Evolutionary conservation across 768 basidiomycete species (phyloP).

Genomic region (Pleurotus ostreatus): DNA sequence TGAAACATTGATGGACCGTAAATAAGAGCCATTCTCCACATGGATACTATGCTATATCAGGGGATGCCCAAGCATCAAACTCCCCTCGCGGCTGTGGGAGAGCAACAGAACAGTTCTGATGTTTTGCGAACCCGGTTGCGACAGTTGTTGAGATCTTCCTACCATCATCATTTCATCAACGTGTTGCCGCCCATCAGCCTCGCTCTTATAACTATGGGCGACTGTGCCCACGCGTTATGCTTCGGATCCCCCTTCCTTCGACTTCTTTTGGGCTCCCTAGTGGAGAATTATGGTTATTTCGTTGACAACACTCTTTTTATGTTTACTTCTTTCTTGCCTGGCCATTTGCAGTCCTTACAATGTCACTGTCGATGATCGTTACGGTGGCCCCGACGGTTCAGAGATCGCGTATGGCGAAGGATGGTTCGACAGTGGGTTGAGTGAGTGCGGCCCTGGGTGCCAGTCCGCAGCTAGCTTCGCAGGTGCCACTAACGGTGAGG

Average conservation of each 20-base stretch:
- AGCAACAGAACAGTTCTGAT: no score
- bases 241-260: background rate
- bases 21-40: no score
- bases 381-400: background rate
- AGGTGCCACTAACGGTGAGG: background rate
- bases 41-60: no score
- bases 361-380: conserved; percentile 2
- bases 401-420: background rate
- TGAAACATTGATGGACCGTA: no score
- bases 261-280: conserved; percentile 5
- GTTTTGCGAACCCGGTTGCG: background rate
- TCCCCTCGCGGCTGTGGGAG: no score
- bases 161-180: conserved; percentile 2
- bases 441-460: no score
- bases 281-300: conserved; percentile 3
- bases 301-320: conserved; percentile 1
- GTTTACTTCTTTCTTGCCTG: background rate
- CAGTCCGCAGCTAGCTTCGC: no score
- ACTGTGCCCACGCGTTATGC: background rate
- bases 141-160: conserved; percentile 1
- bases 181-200: background rate
- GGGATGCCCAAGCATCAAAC: no score
- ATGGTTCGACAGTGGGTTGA: conserved; percentile 4
- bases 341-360: background rate
- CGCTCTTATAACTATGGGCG: background rate